Percentiles rank a stretch among this genome's conserved stretches.
These are phyloP conservation scores for Blastobotrys elegans DNA, from an alignment of 1,139 yeast genomes.

Conservation along the genomic window DNA sequence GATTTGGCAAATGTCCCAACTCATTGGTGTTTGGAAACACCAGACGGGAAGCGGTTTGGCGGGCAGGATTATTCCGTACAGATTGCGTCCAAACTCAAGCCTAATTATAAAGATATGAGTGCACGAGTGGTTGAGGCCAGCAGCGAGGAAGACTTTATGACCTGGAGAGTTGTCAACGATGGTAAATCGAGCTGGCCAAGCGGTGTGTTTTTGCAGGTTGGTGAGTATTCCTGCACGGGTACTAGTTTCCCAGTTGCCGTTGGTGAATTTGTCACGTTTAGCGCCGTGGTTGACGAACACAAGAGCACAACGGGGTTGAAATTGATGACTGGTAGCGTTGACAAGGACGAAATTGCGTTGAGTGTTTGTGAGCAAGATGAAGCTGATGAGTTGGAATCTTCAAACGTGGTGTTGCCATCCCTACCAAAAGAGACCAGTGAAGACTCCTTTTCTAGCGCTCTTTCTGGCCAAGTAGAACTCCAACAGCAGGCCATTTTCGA, in stretches of 20 bases:
- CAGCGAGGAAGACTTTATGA: not conserved
- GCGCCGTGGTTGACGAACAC: not conserved
- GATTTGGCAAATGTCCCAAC: slow-evolving; percentile 12
- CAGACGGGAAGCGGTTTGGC: slow-evolving; percentile 13
- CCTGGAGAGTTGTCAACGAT: slow-evolving; percentile 6
- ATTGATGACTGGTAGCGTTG: not conserved
- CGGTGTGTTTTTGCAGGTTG: slow-evolving; percentile 6
- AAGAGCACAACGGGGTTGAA: not conserved
- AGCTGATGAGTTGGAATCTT: slow-evolving; percentile 13
- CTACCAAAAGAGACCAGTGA: slow-evolving; percentile 22
- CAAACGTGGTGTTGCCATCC: slow-evolving; percentile 24
- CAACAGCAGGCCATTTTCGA: too few relatives aligned
- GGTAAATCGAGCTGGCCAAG: slow-evolving; percentile 10
- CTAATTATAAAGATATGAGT: not conserved
- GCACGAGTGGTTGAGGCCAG: not conserved
- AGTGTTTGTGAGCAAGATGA: not conserved
- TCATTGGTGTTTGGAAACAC: slow-evolving; percentile 15
- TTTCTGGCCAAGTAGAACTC: not conserved
- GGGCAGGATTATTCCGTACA: slow-evolving; percentile 7
- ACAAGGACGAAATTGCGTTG: not conserved
- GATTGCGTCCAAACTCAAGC: not conserved
- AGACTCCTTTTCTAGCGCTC: slow-evolving; percentile 5
- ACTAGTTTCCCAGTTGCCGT: not conserved
- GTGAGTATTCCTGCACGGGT: not conserved
- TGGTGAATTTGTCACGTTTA: slow-evolving; percentile 4